phyloP scores from a whole-genome alignment of 1,139 yeast species.

The Kazachstania sp. region DNA sequence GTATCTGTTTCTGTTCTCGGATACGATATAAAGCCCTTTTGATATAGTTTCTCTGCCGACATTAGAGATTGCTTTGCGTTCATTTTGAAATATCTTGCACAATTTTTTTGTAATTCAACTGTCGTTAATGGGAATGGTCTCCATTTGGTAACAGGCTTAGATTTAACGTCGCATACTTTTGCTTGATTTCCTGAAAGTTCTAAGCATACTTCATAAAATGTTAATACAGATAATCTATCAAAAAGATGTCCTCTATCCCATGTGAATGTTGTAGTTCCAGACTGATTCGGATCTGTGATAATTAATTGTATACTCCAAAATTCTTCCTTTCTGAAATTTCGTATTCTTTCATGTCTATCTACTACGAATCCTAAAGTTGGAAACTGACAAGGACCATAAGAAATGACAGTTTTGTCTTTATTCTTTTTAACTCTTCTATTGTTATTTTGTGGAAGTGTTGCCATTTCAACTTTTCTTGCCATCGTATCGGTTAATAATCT shows the following conservation, averaged over 20 bases:
- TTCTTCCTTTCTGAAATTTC: slow-evolving; percentile 61
- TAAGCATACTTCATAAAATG: slow-evolving; percentile 62
- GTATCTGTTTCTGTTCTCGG: slow-evolving; percentile 97
- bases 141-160: slow-evolving; percentile 64
- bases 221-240: slow-evolving; percentile 57
- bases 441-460: slow-evolving; percentile 8
- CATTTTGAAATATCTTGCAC: slow-evolving; percentile 64
- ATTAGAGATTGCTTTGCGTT: slow-evolving; percentile 77
- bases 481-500: slow-evolving; percentile 41
- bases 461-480: slow-evolving; percentile 15
- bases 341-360: slow-evolving; percentile 76
- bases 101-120: slow-evolving; percentile 86
- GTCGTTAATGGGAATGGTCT: slow-evolving; percentile 91
- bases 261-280: slow-evolving; percentile 30
- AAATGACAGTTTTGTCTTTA: slow-evolving; percentile 36
- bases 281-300: slow-evolving; percentile 35
- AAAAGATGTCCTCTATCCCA: slow-evolving; percentile 71
- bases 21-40: slow-evolving; percentile 78
- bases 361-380: slow-evolving; percentile 96
- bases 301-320: slow-evolving; percentile 69
- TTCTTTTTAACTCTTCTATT: slow-evolving; percentile 9
- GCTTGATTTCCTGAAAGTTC: slow-evolving; percentile 38
- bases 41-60: slow-evolving; percentile 80
- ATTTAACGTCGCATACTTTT: slow-evolving; percentile 42
- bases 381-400: slow-evolving; percentile 94